Evolutionary conservation across 164 flowering plant species (phyloP), one percentile per base, ranked within the genome.

Genomic region (Magnolia officinalis): DNA sequence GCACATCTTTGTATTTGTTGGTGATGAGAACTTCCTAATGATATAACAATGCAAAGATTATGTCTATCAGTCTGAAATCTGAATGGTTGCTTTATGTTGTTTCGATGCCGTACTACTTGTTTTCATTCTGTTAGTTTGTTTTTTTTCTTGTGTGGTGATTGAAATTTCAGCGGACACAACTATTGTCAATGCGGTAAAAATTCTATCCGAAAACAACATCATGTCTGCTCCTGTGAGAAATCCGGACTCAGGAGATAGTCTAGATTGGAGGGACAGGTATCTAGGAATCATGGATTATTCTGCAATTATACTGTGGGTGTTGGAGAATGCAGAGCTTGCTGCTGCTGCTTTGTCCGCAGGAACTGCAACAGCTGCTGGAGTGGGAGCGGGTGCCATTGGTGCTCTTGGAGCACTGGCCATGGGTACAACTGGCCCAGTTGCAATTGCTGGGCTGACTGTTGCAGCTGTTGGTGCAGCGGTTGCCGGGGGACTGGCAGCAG

Each of bases 381-480:
- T 95, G 4, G 93, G 97, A 64, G 91, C 94, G 5, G 98, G 96
- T 74, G 92, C 95, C 4, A 88, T 88, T 77, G 97, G 98, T 11
- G 89, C 96, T 45, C 82, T 95, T 20, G 98, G 98, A 76, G 98
- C 93, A 51, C 24, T 88, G 45, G 97, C 93, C n/a, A 19, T 91
- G 80, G 98, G 98, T 14, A 87, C 87, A 8, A 89, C 98, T 9
- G 98, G 98, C 58, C 98, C 98, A 13, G 80, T 82, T 66, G 95
- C 96, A n/a, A 84, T 90, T 70, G 97, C 92, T n/a, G 98, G 98
- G 14, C 78, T 93, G 16, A 82, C 96, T 29, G 93, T 82, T 71
- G 93, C 97, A 63, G 97, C 98, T 14, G 89, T 87, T 24, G 96
- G 96, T 31, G 98, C 98, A 52, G 98, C 98, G 0, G 91, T 90